Conservation (phyloP, 495 filamentous ascomycete species). For the Penicillium salamii region DNA sequence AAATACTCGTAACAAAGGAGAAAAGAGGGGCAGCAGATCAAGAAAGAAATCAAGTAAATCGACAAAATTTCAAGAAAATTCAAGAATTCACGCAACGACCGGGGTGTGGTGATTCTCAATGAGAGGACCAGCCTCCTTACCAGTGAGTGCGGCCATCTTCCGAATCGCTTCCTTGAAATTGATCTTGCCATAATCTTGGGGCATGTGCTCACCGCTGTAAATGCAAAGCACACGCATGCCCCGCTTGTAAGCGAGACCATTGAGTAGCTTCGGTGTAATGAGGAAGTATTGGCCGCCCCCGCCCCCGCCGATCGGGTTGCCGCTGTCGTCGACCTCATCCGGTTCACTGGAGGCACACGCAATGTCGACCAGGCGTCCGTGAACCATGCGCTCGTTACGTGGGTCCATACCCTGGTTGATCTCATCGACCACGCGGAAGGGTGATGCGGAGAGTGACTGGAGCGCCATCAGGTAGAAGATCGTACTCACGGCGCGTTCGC, state of each 20-base stretch:
- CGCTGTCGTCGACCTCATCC: conserved; percentile 17
- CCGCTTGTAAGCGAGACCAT: conserved; percentile 76
- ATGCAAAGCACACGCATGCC: conserved; percentile 94
- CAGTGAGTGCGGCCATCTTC: conserved; percentile 27
- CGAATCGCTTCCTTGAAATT: conserved; percentile 33
- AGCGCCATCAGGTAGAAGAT: conserved; percentile 99
- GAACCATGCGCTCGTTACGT: conserved; percentile 94
- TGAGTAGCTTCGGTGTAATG: conserved; percentile 96
- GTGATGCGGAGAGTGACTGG: conserved; percentile 86
- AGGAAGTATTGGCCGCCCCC: conserved; percentile 76
- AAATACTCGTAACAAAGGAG: conserved; percentile 2
- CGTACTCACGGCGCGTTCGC: conserved; percentile 92
- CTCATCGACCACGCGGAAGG: conserved; percentile 99
- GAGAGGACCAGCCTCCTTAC: conserved; percentile 13
- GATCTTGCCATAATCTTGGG: conserved; percentile 41
- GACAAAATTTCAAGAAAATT: no score
- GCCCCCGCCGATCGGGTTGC: conserved; percentile 22
- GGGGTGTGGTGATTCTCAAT: no score
- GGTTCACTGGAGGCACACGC: conserved; percentile 55
- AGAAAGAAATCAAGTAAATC: conserved; percentile 4
- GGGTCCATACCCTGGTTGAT: conserved; percentile 99
- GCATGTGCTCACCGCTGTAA: conserved; percentile 88
- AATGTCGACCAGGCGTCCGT: conserved; percentile 93
- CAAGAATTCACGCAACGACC: no score
- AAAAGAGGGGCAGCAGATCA: background rate